Evolutionary conservation across 176 grass and related monocot species (phyloP).

Genomic region (Hordeum vulgare): DNA sequence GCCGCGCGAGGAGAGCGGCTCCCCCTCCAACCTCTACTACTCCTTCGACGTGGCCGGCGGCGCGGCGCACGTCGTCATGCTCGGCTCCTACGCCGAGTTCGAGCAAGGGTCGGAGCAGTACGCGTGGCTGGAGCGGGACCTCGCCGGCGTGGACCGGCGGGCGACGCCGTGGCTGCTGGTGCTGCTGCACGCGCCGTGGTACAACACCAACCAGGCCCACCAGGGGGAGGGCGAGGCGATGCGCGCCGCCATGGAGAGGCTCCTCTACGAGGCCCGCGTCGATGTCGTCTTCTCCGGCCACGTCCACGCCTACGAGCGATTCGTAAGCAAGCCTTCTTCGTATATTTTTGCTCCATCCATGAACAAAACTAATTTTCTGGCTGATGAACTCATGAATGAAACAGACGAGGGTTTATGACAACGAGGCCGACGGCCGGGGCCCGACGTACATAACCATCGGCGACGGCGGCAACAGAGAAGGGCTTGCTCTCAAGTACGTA

Average conservation of each 20-base stretch:
- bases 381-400: too few relatives aligned
- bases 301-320: too few relatives aligned
- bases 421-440: too few relatives aligned
- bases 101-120: slow-evolving; percentile 36
- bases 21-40: slow-evolving; percentile 55
- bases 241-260: neutral
- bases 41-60: slow-evolving; percentile 55
- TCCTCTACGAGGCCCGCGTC: too few relatives aligned
- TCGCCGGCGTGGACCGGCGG: neutral
- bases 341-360: too few relatives aligned
- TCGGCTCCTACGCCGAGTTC: slow-evolving; percentile 16
- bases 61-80: slow-evolving; percentile 48
- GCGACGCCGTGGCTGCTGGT: neutral
- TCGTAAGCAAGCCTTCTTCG: neutral
- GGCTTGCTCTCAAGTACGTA: too few relatives aligned
- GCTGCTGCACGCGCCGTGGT: slow-evolving; percentile 62
- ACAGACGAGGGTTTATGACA: too few relatives aligned
- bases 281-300: too few relatives aligned
- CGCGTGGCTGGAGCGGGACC: slow-evolving; percentile 36
- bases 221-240: slow-evolving; percentile 40
- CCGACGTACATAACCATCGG: too few relatives aligned
- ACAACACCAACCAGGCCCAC: slow-evolving; percentile 51
- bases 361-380: too few relatives aligned
- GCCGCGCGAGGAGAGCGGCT: slow-evolving; percentile 57
- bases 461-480: too few relatives aligned